These are phyloP conservation scores for Penicillium cosmopolitanum DNA, from an alignment of 495 filamentous ascomycete genomes.

Conservation along the genomic window DNA sequence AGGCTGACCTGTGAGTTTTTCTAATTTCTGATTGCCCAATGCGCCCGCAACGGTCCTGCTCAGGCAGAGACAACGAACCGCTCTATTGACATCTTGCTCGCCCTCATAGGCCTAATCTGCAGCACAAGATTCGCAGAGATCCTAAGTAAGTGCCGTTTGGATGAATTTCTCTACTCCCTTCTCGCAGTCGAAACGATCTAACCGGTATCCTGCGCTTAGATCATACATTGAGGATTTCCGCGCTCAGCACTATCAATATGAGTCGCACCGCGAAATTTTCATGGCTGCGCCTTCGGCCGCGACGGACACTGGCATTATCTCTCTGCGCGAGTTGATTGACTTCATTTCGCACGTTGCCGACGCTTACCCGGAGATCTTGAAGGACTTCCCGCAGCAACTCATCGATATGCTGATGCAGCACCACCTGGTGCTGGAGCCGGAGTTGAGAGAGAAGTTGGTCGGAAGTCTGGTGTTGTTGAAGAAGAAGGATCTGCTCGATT, in stretches of 20 bases:
- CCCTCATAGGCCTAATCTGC: conserved; percentile 69
- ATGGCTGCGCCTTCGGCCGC: conserved; percentile 76
- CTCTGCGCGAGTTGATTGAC: conserved; percentile 83
- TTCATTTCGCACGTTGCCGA: conserved; percentile 92
- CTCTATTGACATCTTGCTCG: conserved; percentile 25
- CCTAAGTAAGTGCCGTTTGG: conserved; percentile 60
- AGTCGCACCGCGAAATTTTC: conserved; percentile 88
- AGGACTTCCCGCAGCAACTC: conserved; percentile 77
- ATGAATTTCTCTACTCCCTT: neutral
- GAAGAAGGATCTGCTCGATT: conserved; percentile 91
- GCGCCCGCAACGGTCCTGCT: conserved; percentile 21
- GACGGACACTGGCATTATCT: conserved; percentile 74
- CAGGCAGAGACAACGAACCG: conserved; percentile 10
- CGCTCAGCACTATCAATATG: conserved; percentile 90
- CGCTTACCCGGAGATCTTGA: conserved; percentile 82
- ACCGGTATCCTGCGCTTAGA: conserved; percentile 35
- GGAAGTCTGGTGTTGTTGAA: conserved; percentile 84
- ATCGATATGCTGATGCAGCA: conserved; percentile 78
- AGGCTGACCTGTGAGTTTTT: conserved; percentile 73
- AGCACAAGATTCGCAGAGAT: conserved; percentile 86
- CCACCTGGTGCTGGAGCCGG: conserved; percentile 76
- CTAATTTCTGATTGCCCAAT: conserved; percentile 21
- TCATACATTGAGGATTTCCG: conserved; percentile 87
- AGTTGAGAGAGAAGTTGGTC: conserved; percentile 91
- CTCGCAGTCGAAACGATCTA: conserved; percentile 3